Percentiles rank a stretch among this genome's conserved stretches.
These are phyloP conservation scores for Klebsormidium nitens DNA, from an alignment of 139 green algal species.

Conservation along the genomic window DNA sequence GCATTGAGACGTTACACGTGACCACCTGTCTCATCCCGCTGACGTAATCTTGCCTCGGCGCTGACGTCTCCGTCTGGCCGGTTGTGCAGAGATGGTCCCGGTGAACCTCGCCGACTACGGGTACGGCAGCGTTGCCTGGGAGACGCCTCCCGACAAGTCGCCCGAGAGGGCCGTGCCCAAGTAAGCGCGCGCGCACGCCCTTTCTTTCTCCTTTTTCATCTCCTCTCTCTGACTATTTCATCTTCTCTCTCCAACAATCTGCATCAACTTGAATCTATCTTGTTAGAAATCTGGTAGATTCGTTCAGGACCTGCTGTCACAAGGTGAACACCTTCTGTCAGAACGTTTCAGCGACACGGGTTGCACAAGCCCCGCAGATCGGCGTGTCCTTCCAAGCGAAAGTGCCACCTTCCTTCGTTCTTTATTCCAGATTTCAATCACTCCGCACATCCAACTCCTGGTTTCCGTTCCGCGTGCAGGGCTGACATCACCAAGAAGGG, in stretches of 20 bases:
- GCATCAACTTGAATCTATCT: no score
- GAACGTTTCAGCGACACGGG: no score
- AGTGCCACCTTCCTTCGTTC: neutral
- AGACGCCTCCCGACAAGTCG: conserved; percentile 12
- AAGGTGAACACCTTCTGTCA: no score
- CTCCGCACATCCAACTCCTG: neutral
- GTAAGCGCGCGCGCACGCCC: no score
- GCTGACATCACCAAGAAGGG: conserved; percentile 13
- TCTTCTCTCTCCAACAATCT: no score
- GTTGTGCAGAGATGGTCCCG: neutral
- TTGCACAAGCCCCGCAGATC: no score
- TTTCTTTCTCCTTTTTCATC: no score
- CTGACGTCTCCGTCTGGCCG: neutral
- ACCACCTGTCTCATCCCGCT: no score
- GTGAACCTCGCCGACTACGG: conserved; percentile 19
- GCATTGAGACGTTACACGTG: no score
- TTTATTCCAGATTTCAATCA: neutral
- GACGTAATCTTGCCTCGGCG: no score
- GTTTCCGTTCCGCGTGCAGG: conserved; percentile 1
- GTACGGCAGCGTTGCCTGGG: conserved; percentile 26
- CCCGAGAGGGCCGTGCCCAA: conserved; percentile 5
- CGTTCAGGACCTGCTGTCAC: neutral
- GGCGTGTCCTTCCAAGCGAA: no score
- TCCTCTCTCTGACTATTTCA: no score
- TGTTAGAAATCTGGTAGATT: neutral